Evolutionary conservation across 2,329 filamentous ascomycete species (phyloP).

Genomic region (Stagonosporopsis chrysanthemi): DNA sequence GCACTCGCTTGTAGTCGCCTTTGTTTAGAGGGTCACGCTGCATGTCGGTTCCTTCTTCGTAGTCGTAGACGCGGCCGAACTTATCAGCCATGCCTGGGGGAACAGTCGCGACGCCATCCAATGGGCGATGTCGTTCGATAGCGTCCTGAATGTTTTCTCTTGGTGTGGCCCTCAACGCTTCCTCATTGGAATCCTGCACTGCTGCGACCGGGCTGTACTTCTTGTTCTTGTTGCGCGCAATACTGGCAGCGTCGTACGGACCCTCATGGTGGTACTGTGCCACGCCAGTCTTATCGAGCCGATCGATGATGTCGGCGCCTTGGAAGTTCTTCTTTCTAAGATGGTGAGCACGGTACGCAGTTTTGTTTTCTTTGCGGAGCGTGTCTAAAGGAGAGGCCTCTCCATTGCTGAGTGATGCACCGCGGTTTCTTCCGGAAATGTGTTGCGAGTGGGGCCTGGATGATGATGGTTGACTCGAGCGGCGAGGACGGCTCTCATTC

Average conservation of each 20-base stretch:
- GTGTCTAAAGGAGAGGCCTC: constrained; percentile 74
- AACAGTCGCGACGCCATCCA: constrained; percentile 81
- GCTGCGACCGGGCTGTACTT: constrained; percentile 77
- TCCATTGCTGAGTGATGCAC: constrained; percentile 66
- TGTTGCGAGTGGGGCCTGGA: constrained; percentile 37
- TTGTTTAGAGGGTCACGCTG: constrained; percentile 74
- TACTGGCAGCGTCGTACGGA: constrained; percentile 83
- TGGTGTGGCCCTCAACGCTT: constrained; percentile 83
- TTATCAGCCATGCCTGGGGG: constrained; percentile 75
- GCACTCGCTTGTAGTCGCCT: constrained; percentile 80
- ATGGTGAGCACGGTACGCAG: constrained; percentile 71
- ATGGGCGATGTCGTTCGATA: constrained; percentile 74
- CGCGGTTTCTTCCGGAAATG: constrained; percentile 43
- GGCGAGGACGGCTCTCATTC: constrained; percentile 41
- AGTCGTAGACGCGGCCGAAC: constrained; percentile 74
- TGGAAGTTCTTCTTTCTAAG: constrained; percentile 71
- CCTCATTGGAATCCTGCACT: constrained; percentile 73
- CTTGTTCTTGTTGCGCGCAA: constrained; percentile 73
- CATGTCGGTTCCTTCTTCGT: constrained; percentile 85
- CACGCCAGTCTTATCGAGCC: constrained; percentile 71
- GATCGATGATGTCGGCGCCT: constrained; percentile 80
- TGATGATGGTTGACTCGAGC: constrained; percentile 43
- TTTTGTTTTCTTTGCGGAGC: constrained; percentile 67
- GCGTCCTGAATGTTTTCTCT: constrained; percentile 78
- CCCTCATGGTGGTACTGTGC: constrained; percentile 86